Conservation (phyloP, 345 rosid species). For the Camelina hispida region DNA sequence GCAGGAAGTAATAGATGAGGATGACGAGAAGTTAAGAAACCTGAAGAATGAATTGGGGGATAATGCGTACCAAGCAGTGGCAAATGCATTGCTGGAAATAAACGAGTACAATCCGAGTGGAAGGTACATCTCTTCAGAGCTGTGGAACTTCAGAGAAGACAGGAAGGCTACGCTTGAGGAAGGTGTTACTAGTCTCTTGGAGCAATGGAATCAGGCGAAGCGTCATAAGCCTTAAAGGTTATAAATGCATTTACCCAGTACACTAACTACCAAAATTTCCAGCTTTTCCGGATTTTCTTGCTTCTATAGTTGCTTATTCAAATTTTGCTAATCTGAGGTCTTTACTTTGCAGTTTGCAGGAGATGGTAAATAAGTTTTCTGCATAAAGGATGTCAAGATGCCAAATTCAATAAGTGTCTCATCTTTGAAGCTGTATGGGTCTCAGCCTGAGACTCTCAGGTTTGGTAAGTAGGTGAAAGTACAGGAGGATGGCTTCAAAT, state of each 20-base stretch:
- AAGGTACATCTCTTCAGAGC: conserved; percentile 73
- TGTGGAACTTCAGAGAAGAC: conserved; percentile 77
- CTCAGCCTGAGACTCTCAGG: no score
- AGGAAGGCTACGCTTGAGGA: conserved; percentile 71
- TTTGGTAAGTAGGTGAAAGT: conserved; percentile 20
- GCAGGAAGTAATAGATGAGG: conserved; percentile 71
- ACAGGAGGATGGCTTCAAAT: conserved; percentile 6
- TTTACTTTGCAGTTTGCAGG: conserved; percentile 23
- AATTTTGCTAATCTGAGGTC: conserved; percentile 10
- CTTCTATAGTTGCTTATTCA: background rate
- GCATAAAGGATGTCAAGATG: conserved; percentile 7
- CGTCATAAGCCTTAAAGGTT: conserved; percentile 48
- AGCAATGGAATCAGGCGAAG: conserved; percentile 53
- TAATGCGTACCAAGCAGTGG: conserved; percentile 64
- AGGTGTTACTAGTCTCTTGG: conserved; percentile 61
- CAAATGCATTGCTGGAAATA: conserved; percentile 68
- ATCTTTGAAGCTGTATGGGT: background rate
- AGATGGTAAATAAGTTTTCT: conserved; percentile 2
- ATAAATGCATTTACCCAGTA: conserved; percentile 2
- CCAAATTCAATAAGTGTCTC: background rate
- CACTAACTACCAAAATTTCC: conserved; percentile 11
- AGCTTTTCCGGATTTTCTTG: conserved; percentile 3
- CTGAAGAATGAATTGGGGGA: conserved; percentile 65
- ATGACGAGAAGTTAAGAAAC: conserved; percentile 67
- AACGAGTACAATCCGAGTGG: conserved; percentile 96